Evolutionary conservation across 2,329 filamentous ascomycete genomes (phyloP).

Genomic region (Monosporascus sp.): DNA sequence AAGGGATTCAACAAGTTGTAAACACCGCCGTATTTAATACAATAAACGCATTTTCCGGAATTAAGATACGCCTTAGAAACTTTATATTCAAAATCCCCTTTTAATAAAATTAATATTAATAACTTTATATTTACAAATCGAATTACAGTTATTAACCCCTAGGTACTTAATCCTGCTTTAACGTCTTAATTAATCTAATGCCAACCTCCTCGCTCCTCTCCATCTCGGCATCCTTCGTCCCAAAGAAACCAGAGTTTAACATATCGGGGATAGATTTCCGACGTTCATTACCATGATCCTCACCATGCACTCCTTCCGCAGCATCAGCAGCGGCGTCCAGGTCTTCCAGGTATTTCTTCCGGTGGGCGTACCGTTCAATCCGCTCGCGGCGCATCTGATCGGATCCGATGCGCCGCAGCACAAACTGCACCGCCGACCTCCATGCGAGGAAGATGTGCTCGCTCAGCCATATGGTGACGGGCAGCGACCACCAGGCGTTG

Average conservation of each 20-base stretch:
- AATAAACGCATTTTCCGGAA: too few species aligned
- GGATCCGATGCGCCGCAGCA: slow-evolving; percentile 34
- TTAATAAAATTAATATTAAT: too few species aligned
- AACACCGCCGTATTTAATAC: too few species aligned
- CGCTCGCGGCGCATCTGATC: slow-evolving; percentile 35
- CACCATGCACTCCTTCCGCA: slow-evolving; percentile 5
- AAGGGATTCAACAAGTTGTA: too few species aligned
- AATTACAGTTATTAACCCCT: too few species aligned
- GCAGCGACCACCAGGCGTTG: slow-evolving; percentile 52
- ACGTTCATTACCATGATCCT: slow-evolving; percentile 20
- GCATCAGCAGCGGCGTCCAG: slow-evolving; percentile 35
- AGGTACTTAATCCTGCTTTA: neutral
- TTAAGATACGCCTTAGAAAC: too few species aligned
- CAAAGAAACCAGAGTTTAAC: slow-evolving; percentile 31
- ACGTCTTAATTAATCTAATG: slow-evolving; percentile 28
- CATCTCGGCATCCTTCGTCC: slow-evolving; percentile 37
- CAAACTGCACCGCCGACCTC: slow-evolving; percentile 35
- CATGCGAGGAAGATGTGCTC: slow-evolving; percentile 67
- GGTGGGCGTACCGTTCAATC: slow-evolving; percentile 32
- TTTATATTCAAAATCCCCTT: too few species aligned
- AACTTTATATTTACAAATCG: too few species aligned
- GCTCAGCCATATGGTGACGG: slow-evolving; percentile 66
- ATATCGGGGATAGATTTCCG: slow-evolving; percentile 17
- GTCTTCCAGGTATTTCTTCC: slow-evolving; percentile 33
- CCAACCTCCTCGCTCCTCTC: slow-evolving; percentile 32